phyloP scores from a whole-genome alignment of 2,329 filamentous ascomycete species.

The Ambrosiella xylebori region DNA sequence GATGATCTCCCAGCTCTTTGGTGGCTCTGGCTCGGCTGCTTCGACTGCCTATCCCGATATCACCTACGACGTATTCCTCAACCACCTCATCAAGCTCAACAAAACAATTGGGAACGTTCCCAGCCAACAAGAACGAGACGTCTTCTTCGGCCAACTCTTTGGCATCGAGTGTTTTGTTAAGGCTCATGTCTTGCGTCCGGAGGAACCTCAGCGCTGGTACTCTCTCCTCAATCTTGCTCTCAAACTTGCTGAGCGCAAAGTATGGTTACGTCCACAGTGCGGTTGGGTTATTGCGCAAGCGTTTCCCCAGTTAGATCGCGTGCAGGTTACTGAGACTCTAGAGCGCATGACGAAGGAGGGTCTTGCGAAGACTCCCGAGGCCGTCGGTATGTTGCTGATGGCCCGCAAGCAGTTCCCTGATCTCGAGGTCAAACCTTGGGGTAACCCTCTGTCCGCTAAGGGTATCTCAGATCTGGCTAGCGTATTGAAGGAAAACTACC shows the following conservation, averaged over 20 bases:
- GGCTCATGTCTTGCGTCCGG: constrained; percentile 51
- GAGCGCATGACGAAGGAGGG: constrained; percentile 44
- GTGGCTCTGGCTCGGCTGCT: constrained; percentile 25
- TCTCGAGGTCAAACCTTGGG: constrained; percentile 54
- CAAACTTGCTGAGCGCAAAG: constrained; percentile 60
- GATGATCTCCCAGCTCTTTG: constrained; percentile 54
- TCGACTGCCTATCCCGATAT: constrained; percentile 33
- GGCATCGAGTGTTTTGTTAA: constrained; percentile 74
- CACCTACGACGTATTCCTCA: constrained; percentile 38
- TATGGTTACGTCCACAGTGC: constrained; percentile 79
- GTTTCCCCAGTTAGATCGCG: constrained; percentile 41
- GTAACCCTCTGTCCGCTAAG: constrained; percentile 53
- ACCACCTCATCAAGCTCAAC: constrained; percentile 37
- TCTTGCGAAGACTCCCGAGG: constrained; percentile 67
- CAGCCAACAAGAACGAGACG: constrained; percentile 67
- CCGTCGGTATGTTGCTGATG: constrained; percentile 73
- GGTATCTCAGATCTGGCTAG: constrained; percentile 54
- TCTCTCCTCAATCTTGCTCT: constrained; percentile 56
- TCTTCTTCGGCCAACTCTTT: constrained; percentile 71
- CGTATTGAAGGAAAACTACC: constrained; percentile 57
- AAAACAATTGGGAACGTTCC: constrained; percentile 34
- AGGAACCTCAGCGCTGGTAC: constrained; percentile 36
- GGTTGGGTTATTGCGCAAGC: constrained; percentile 66
- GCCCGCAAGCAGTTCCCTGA: constrained; percentile 46
- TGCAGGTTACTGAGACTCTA: constrained; percentile 44